Evolutionary conservation across 140 eudicot species (phyloP), one percentile per base, ranked within the genome.

Genomic region (Stevia rebaudiana): DNA sequence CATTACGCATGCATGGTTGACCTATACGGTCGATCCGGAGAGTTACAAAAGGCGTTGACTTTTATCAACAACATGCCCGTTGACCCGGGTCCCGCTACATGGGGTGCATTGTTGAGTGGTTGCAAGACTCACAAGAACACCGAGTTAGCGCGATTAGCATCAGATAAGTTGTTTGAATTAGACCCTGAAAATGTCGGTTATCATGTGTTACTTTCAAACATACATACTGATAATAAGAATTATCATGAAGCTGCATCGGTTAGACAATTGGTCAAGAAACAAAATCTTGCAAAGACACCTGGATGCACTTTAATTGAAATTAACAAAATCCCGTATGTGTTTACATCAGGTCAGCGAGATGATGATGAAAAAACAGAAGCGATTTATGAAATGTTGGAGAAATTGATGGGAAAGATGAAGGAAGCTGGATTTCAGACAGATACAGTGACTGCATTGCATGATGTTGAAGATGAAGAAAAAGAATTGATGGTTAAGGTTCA

Each of bases 1-100:
- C 98, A 88, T 70, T 92, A 92, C 35, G 97, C 97, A 6, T 88
- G 96, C 79, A 83, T 92, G 98, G 96, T 92, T 53, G 98, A 92
- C 80, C 65, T 92, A 39, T 82, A 79, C 44, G 95, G 98, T 62
- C 80, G 98, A 63, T 79, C 97, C 0, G 98, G 98, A 65, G 69
- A 80, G 59, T 44, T 92, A 63, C 75, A 88, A 4, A 80, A 79
- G 66, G 98, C 97, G 17, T 54, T 85, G 51, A 72, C 81, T 25
- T 92, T 92, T 67, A 88, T 92, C 12, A 70, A 79, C 3, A 72
- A 68, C 28, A 83, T 92, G 95, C 88, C 96, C 0, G 59, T 75
- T 41, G 74, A 81, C 25, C 84, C 98, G 1, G 87, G 94, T 54
- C 76, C 90, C 12, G 83, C 88, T 16, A 82, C 80, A 63, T 92